phyloP scores from a whole-genome alignment of 2,329 filamentous ascomycete species.

The Monosporascus sp. region DNA sequence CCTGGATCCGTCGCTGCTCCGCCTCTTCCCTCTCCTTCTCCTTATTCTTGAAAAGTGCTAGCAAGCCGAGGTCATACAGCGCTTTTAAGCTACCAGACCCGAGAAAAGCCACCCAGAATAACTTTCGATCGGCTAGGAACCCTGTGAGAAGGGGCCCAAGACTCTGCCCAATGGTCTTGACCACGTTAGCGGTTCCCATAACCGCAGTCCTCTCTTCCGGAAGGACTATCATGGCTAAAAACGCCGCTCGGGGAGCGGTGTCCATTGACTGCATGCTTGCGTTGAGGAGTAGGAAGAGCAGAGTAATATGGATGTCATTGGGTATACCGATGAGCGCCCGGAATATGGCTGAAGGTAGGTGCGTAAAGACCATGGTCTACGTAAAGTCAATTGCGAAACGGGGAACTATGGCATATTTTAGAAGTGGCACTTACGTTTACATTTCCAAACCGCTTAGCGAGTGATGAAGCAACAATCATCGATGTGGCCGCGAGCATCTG shows the following conservation, averaged over 20 bases:
- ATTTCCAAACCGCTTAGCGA: constrained; percentile 53
- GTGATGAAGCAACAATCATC: constrained; percentile 46
- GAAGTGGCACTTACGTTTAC: constrained; percentile 54
- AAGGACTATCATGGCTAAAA: constrained; percentile 59
- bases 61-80: constrained; percentile 52
- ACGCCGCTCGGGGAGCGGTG: constrained; percentile 62
- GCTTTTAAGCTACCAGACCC: constrained; percentile 59
- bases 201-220: constrained; percentile 64
- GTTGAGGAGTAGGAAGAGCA: constrained; percentile 56
- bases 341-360: constrained; percentile 63
- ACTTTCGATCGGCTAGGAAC: constrained; percentile 46
- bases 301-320: constrained; percentile 43
- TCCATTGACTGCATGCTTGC: constrained; percentile 65
- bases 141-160: constrained; percentile 60
- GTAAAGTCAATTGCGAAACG: constrained; percentile 11
- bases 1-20: not conserved
- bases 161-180: constrained; percentile 60
- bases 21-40: constrained; percentile 8
- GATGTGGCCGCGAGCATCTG: constrained; percentile 46
- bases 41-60: constrained; percentile 39
- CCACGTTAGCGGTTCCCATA: constrained; percentile 64
- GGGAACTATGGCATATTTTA: constrained; percentile 14
- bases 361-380: constrained; percentile 70
- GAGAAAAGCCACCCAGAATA: constrained; percentile 59
- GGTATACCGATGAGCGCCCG: constrained; percentile 58